phyloP scores from a whole-genome alignment of 176 grass and related monocot genomes.

The Triticum timopheevii region DNA sequence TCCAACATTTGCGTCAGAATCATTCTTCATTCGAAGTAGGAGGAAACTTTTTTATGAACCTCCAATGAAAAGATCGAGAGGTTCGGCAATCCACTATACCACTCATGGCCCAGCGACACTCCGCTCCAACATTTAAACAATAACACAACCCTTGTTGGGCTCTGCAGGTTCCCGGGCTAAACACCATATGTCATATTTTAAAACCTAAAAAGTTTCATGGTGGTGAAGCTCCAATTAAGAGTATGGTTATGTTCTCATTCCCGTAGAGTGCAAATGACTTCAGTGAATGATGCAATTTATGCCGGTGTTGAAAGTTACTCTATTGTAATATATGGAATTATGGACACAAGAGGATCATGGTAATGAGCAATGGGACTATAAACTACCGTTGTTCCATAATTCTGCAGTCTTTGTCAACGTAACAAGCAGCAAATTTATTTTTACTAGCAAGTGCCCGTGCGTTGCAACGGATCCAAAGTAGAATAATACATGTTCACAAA shows the following conservation, averaged over 20 bases:
- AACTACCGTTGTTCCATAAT: neutral
- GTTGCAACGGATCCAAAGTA: too few relatives aligned
- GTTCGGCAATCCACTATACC: neutral
- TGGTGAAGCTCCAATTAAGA: neutral
- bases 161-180: neutral
- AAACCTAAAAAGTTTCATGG: neutral
- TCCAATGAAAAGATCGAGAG: neutral
- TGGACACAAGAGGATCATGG: neutral
- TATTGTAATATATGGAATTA: slow-evolving; percentile 14
- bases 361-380: neutral
- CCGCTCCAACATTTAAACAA: slow-evolving; percentile 6
- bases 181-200: neutral
- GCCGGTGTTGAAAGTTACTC: neutral
- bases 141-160: neutral
- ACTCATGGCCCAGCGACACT: neutral
- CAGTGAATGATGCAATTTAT: neutral
- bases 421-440: neutral
- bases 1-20: neutral
- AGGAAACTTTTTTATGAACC: neutral
- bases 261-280: neutral
- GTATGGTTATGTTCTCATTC: neutral
- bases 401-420: neutral
- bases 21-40: neutral
- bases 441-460: too few relatives aligned
- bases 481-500: too few relatives aligned